These are phyloP conservation scores for Mycena kentingensis DNA, from an alignment of 768 basidiomycete genomes.

Conservation along the genomic window DNA sequence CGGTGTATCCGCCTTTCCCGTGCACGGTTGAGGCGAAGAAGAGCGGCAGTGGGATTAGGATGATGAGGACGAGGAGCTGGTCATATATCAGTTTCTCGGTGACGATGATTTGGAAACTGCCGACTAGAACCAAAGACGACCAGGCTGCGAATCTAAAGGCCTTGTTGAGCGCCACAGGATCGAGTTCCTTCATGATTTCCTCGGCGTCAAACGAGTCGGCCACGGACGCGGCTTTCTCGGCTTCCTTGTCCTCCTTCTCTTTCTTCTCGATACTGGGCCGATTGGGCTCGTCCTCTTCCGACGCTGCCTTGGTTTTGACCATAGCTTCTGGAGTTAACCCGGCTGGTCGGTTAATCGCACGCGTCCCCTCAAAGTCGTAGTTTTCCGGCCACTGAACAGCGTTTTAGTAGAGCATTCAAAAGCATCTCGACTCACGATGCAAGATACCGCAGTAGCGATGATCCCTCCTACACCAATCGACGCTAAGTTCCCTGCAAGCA, in stretches of 20 bases:
- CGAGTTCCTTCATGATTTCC: constrained; percentile 58
- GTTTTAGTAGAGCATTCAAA: neutral
- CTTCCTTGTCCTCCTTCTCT: constrained; percentile 44
- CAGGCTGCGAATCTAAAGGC: constrained; percentile 83
- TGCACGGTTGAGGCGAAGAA: constrained; percentile 83
- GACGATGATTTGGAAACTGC: constrained; percentile 1
- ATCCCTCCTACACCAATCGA: constrained; percentile 83
- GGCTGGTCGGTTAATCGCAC: constrained; percentile 65
- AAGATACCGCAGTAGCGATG: constrained; percentile 63
- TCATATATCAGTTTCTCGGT: constrained; percentile 5
- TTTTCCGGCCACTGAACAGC: constrained; percentile 68
- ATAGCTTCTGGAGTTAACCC: constrained; percentile 24
- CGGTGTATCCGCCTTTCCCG: constrained; percentile 61
- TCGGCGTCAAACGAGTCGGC: constrained; percentile 39
- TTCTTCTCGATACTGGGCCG: constrained; percentile 29
- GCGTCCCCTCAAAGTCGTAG: constrained; percentile 79
- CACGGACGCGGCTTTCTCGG: constrained; percentile 31
- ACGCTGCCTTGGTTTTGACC: constrained; percentile 8
- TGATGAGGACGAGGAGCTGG: constrained; percentile 59
- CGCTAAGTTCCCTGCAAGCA: constrained; percentile 90
- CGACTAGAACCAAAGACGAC: constrained; percentile 70
- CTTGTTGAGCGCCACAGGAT: constrained; percentile 63
- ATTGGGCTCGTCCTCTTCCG: constrained; percentile 9
- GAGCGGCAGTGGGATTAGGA: constrained; percentile 81
- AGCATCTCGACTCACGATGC: constrained; percentile 50